These are phyloP conservation scores for Fistulinella cinereoalba DNA, from an alignment of 1,284 basidiomycete genomes.

Conservation along the genomic window DNA sequence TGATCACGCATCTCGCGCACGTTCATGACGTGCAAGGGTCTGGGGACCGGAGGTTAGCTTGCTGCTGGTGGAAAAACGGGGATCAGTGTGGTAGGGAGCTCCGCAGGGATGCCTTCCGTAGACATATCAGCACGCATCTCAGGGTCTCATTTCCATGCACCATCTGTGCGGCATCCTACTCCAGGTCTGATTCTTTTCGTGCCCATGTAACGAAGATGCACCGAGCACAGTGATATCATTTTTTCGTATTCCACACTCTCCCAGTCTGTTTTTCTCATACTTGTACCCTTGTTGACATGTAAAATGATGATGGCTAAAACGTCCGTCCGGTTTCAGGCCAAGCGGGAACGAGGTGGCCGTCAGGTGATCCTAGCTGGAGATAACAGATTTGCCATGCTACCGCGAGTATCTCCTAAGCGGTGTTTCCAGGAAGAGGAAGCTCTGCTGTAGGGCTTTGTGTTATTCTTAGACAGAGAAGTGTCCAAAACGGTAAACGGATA, in stretches of 20 bases:
- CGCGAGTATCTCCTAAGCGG: too few relatives aligned
- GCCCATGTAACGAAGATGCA: neutral
- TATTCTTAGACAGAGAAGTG: too few relatives aligned
- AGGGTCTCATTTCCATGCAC: neutral
- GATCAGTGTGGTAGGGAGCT: neutral
- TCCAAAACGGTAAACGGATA: too few relatives aligned
- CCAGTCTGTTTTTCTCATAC: neutral
- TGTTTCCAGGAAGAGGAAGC: too few relatives aligned
- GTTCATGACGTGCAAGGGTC: slow-evolving; percentile 3
- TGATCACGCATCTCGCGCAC: neutral
- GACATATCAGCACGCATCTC: slow-evolving; percentile 6
- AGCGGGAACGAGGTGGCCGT: too few relatives aligned
- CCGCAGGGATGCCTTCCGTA: neutral
- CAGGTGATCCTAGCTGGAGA: too few relatives aligned
- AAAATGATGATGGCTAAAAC: too few relatives aligned
- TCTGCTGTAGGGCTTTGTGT: too few relatives aligned
- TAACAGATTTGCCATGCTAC: too few relatives aligned
- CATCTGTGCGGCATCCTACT: slow-evolving; percentile 1
- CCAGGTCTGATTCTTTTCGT: neutral
- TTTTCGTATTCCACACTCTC: too few relatives aligned
- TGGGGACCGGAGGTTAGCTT: neutral
- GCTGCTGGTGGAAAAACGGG: neutral
- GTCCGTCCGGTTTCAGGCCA: too few relatives aligned
- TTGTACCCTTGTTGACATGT: too few relatives aligned
- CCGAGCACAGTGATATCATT: neutral